Percentiles rank a stretch among this genome's conserved stretches.
Evolutionary conservation across 2,329 filamentous ascomycete species (phyloP).

Genomic region (Lizonia empirigonia): DNA sequence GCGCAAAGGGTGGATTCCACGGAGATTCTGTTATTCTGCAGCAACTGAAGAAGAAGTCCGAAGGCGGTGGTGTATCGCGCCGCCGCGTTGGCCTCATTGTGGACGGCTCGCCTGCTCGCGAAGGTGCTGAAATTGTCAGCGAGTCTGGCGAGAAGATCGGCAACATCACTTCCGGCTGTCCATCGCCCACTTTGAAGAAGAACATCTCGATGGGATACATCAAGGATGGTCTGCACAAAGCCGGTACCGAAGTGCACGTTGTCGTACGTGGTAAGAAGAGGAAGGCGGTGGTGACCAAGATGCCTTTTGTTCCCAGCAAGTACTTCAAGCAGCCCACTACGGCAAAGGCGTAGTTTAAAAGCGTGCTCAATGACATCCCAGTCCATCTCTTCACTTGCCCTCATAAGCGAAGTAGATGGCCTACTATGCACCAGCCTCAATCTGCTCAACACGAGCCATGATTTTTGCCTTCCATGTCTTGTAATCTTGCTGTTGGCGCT

Average conservation of each 20-base stretch:
- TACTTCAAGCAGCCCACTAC: conserved; percentile 62
- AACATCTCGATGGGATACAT: conserved; percentile 98
- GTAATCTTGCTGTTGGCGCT: conserved; percentile 66
- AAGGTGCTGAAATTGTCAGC: conserved; percentile 80
- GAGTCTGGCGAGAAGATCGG: conserved; percentile 72
- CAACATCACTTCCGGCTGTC: conserved; percentile 84
- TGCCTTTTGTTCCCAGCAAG: conserved; percentile 84
- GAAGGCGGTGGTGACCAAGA: conserved; percentile 77
- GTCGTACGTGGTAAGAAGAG: conserved; percentile 77
- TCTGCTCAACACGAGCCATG: conserved; percentile 59
- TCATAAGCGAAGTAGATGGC: not conserved
- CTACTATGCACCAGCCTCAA: conserved; percentile 43
- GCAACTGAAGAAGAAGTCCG: conserved; percentile 77
- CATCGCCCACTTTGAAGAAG: conserved; percentile 81
- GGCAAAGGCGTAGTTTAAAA: conserved; percentile 26
- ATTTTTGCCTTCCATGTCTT: conserved; percentile 67
- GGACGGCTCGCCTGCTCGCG: conserved; percentile 84
- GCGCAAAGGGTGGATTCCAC: conserved; percentile 76
- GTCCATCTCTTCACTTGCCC: not conserved
- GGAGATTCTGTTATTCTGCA: conserved; percentile 77
- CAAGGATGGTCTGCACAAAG: conserved; percentile 79
- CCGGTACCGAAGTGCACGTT: conserved; percentile 79
- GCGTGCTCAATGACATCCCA: not conserved
- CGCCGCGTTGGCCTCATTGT: conserved; percentile 82
- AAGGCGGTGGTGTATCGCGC: conserved; percentile 70